Evolutionary conservation across 2,329 filamentous ascomycete genomes (phyloP).

Genomic region (Rosellinia necatrix): DNA sequence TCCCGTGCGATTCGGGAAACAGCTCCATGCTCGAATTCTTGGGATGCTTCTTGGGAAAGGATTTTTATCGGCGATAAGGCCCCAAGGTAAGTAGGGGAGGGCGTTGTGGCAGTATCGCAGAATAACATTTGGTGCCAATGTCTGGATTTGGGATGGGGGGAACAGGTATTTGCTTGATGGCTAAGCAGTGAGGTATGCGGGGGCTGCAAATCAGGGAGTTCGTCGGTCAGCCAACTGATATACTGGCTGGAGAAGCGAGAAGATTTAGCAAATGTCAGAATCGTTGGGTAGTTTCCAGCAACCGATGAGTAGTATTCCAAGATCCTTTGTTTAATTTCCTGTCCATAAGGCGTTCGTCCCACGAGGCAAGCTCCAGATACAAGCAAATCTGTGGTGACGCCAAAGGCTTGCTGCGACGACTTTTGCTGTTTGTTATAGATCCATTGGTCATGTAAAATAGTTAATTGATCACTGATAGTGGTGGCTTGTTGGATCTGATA

Average conservation of each 20-base stretch:
- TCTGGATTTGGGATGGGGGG: too few species aligned
- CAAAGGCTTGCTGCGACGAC: neutral
- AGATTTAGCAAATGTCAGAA: neutral
- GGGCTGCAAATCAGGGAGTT: neutral
- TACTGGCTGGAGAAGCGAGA: neutral
- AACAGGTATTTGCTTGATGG: too few species aligned
- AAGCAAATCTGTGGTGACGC: neutral
- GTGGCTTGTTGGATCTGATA: slow-evolving; percentile 5
- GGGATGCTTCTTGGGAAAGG: too few species aligned
- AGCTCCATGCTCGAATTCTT: too few species aligned
- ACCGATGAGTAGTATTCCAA: neutral
- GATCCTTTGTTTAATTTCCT: slow-evolving; percentile 1
- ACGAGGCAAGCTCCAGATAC: slow-evolving; percentile 9
- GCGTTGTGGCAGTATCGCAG: too few species aligned
- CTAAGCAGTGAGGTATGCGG: too few species aligned
- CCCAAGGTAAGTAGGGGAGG: too few species aligned
- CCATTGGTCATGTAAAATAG: slow-evolving; percentile 15
- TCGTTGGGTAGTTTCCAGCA: neutral
- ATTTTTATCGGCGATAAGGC: too few species aligned
- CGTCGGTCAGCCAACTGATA: neutral
- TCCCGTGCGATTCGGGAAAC: too few species aligned
- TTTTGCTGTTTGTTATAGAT: neutral
- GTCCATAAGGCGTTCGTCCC: neutral
- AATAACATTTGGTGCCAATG: too few species aligned
- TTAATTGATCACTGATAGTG: neutral